Evolutionary conservation across 768 basidiomycete genomes (phyloP), one percentile per base, ranked within the genome.

Genomic region (Termitomyces eurrhizus): DNA sequence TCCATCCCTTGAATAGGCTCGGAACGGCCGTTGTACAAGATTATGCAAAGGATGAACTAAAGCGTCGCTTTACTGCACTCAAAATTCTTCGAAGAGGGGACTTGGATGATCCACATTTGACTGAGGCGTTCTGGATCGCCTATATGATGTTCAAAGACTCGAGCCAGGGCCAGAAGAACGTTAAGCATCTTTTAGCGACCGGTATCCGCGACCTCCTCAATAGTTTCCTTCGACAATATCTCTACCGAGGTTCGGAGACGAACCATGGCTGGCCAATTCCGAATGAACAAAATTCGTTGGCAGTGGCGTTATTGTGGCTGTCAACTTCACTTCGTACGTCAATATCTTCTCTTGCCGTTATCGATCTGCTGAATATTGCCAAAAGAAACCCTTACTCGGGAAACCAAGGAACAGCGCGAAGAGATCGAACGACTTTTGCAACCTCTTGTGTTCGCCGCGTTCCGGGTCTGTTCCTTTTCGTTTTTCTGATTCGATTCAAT

Each of bases 111-210:
- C 70, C 75, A 33, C 57, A 64, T 16, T 67, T 83, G 9, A 73
- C 70, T 0, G 77, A 82, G 59, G 78, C 78, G 12, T 68, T 88
- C 35, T 82, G 82, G 73, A 77, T 77, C 0, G 77, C 82, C 55
- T 85, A 82, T 66, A 67, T 81, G 39, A 85, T 88, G 83, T 71
- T 85, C 45, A 77, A 85, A 36, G 84, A 87, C 62, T 79, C 83
- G 32, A 80, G 78, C 56, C 66, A 70, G 12, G 73, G 72, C 29
- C 77, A 75, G 51, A 78, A 75, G 62, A 85, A 85, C 66, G 65
- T 75, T 42, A 73, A 74, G 53, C 83, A 81, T 61, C 72, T 85
- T 14, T 66, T 74, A 52, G 74, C 76, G 67, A 80, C 81, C 6
- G 74, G 73, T 44, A 67, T 83, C 12, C 74, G 76, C 3, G 39